phyloP scores from a whole-genome alignment of 1,139 yeast species.

The Nakaseomyces glabratus region DNA sequence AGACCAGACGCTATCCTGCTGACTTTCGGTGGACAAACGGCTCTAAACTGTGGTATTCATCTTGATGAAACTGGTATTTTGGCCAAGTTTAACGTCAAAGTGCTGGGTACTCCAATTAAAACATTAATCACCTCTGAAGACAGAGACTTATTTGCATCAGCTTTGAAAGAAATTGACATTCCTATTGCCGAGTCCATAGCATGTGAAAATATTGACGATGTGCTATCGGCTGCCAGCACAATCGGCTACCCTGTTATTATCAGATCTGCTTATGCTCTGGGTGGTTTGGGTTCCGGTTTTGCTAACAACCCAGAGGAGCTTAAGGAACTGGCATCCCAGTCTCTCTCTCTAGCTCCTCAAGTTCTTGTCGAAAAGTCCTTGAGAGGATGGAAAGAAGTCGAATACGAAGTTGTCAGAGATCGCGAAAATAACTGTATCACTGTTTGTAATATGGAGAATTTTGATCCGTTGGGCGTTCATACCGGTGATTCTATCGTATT shows the following conservation, averaged over 20 bases:
- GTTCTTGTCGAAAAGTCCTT: constrained; percentile 91
- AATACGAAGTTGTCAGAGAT: constrained; percentile 97
- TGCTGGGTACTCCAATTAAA: constrained; percentile 91
- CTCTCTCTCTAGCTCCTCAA: constrained; percentile 86
- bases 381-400: constrained; percentile 99
- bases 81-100: constrained; percentile 84
- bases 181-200: constrained; percentile 97
- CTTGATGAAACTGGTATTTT: constrained; percentile 90
- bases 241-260: constrained; percentile 96
- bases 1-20: constrained; percentile 90
- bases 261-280: constrained; percentile 94
- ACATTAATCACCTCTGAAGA: constrained; percentile 96
- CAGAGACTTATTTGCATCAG: constrained; percentile 91
- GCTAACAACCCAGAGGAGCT: constrained; percentile 78
- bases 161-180: constrained; percentile 83
- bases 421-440: constrained; percentile 95
- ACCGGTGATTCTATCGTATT: constrained; percentile 99
- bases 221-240: constrained; percentile 71
- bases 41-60: constrained; percentile 88
- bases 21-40: constrained; percentile 99
- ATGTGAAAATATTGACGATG: constrained; percentile 87
- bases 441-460: constrained; percentile 98
- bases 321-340: constrained; percentile 77
- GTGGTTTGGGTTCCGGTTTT: constrained; percentile 97
- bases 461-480: constrained; percentile 95